Percentiles rank a stretch among this genome's conserved stretches.
Conservation (phyloP, 306 rosid species). For the Lathyrus aphaca region DNA sequence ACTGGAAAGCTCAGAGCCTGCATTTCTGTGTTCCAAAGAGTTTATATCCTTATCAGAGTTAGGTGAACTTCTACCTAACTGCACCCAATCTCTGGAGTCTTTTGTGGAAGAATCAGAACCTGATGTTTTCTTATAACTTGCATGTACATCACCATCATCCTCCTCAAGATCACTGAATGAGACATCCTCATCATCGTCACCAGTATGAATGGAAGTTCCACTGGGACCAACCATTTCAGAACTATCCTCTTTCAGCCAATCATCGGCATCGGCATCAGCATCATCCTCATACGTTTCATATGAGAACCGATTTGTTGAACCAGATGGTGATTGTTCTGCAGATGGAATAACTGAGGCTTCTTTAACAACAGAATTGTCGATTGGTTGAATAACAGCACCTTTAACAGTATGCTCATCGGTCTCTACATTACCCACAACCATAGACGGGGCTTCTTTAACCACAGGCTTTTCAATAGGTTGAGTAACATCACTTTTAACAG, state of each 20-base stretch:
- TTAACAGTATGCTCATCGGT: conserved; percentile 62
- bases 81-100: conserved; percentile 96
- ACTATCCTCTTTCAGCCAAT: conserved; percentile 92
- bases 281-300: conserved; percentile 73
- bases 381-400: conserved; percentile 51
- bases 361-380: conserved; percentile 63
- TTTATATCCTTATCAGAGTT: conserved; percentile 67
- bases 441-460: conserved; percentile 37
- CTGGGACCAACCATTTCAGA: conserved; percentile 72
- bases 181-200: conserved; percentile 82
- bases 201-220: conserved; percentile 60
- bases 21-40: conserved; percentile 53
- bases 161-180: conserved; percentile 98
- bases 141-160: conserved; percentile 65
- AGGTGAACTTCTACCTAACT: conserved; percentile 67
- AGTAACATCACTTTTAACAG: no score
- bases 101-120: conserved; percentile 87
- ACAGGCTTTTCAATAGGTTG: no score
- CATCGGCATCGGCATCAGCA: conserved; percentile 88
- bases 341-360: conserved; percentile 52
- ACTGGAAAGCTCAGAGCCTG: conserved; percentile 63
- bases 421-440: conserved; percentile 47
- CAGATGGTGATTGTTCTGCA: conserved; percentile 43
- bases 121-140: conserved; percentile 62
- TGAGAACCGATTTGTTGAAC: conserved; percentile 49